Evolutionary conservation across 129 eudicot genomes (phyloP), one percentile per base, ranked within the genome.

Genomic region (Pulicaria dysenterica): DNA sequence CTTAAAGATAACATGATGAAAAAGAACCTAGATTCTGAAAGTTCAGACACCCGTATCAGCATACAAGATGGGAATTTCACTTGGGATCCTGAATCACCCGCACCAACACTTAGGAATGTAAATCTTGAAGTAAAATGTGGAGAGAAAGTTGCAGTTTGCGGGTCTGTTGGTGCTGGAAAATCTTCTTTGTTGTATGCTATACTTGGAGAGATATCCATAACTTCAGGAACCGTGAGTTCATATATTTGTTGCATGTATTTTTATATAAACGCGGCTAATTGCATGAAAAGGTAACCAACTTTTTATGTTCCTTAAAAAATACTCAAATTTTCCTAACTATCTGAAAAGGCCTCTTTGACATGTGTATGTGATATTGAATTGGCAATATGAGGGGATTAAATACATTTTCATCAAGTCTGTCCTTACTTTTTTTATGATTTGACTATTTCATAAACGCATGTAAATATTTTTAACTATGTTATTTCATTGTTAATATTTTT

Each of bases 161-260:
- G 96, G 24, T 73, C 86, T 17, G 90, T 90, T 79, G 93, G 93
- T 9, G 60, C 96, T 39, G 88, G 90, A 58, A 90, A 90, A 65
- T 90, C 96, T 2, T 86, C 93, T 37, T 36, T 87, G 57, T 34
- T 87, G 5, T 67, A 72, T 77, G 85, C 91, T 65, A 64, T 89
- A 11, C 94, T 92, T 36, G 90, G 90, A 58, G 97, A 92, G 74
- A 84, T 86, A 47, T 80, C 83, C 45, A 86, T 61, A 63, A 73
- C 45, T 58, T 82, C 90, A n/a, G 87, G 93, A 78, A 77, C 63
- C 4, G 93, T 90, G 19, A 24, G 2, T 24, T 24, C 45, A 86
- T 61, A 63, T 42, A 39, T 31, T 38, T 13, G 8, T 58, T 56
- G 56, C 48, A 38, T 5, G 12, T 60, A 39, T 60, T 6, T 36